Evolutionary conservation across 2,329 filamentous ascomycete species (phyloP), one percentile per base, ranked within the genome.

Genomic region (Arachnopeziza araneosa): DNA sequence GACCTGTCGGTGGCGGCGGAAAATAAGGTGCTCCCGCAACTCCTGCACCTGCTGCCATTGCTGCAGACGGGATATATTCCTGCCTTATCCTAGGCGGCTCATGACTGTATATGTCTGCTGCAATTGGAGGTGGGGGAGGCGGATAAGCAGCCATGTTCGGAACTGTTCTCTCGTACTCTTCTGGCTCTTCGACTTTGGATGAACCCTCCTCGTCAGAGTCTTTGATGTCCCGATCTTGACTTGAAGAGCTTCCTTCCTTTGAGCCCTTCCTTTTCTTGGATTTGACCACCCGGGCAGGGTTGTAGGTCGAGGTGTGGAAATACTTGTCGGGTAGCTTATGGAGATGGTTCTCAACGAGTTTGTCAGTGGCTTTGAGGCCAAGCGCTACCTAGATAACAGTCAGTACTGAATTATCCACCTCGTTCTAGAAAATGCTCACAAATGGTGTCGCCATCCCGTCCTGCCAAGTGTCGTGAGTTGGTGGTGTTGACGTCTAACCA

Each of bases 261-360:
- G 36, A 44, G 17, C 17, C 36, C 17, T 44, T 44, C 17, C 36
- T 14, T 12, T 44, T 44, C 36, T 55, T 62, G 1, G 63, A 62
- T 12, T 59, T 60, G 36, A 44, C 36, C 2, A 44, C 17, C 10
- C 24, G 10, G 3, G 23, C 52, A 4, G 52, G 52, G 14, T 26
- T 54, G 48, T 67, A 68, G 8, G 67, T 63, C 1, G 61, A 22
- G 36, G 21, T 52, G 12, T 67, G 54, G 6, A 69, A 60, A 24
- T 52, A 59, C 30, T 62, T 59, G 23, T 67, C 58, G 2, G 66
- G 67, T 4, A 68, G 10, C 54, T 58, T 64, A 36, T 69, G n/a
- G 49, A 64, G 65, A 32, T 65, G 56, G 24, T 63, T 61, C 51
- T 66, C 63, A 17, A 65, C 54, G 1, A 65, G 14, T 26, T 61